Base-by-base conservation (phyloP, 2,329 filamentous ascomycete genomes). In the Penicillium sp. region DNA sequence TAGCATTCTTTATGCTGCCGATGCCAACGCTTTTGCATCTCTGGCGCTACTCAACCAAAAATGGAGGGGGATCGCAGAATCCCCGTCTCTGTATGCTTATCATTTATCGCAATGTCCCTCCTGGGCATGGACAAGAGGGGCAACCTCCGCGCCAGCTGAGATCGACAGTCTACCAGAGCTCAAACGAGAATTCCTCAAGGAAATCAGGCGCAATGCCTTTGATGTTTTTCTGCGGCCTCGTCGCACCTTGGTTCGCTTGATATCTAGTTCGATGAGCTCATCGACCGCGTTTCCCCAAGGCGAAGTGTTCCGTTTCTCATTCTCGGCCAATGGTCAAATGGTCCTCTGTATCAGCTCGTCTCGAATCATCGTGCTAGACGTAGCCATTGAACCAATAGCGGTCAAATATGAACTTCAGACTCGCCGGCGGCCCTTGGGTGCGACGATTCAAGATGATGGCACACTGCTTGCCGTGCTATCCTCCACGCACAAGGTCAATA, bases 311-410 rank as follows among this genome's bases (percentile, higher is more conserved):
- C 89, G 91, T 55, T 96, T 96, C 74, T 87, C 85, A 62, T 86
- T 91, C 59, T 96, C 92, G 2, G 87, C 90, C 6, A 86, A 84
- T 55, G 91, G 91, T 2, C 87, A 89, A 65, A 85, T 88, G 66
- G 77, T 96, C 33, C 83, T 96, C 41, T 91, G 90, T 53, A 90
- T 92, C 73, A 96, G 91, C 74, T 96, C 92, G 39, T 93, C 91
- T 13, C 84, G 92, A 58, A 90, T 96, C 64, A 89, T 93, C 67
- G 85, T 96, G 36, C 79, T 96, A 53, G 88, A 94, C 70, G 80
- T 90, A 3, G 82, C 84, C 22, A 80, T 80, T 1, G 75, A 85
- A 39, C 79, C 83, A 6, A 77, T 92, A 18, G 78, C 80, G 14
- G 88, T 94, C 35, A 85, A 85, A 70, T 85, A 92, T 63, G 91